Percentiles rank a stretch among this genome's conserved stretches.
Evolutionary conservation across 805 yeast genomes (phyloP).

Genomic region (Wickerhamiella cacticola): DNA sequence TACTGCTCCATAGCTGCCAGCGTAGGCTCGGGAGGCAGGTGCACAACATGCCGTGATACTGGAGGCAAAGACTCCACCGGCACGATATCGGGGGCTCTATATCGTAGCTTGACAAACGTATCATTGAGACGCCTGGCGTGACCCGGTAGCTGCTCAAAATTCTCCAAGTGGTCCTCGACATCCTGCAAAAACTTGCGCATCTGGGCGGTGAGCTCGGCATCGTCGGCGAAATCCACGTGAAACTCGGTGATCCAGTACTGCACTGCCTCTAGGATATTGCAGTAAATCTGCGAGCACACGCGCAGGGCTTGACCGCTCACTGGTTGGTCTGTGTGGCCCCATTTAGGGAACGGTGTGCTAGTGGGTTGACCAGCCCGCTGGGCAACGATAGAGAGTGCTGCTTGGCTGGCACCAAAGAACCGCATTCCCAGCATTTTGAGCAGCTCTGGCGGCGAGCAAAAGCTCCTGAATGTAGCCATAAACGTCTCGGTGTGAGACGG

Average conservation of each 20-base stretch:
- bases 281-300: conserved; percentile 62
- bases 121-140: conserved; percentile 14
- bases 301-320: conserved; percentile 9
- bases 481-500: conserved; percentile 54
- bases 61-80: conserved; percentile 10
- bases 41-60: conserved; percentile 13
- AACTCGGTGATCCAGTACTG: conserved; percentile 58
- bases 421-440: conserved; percentile 43
- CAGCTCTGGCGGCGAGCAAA: conserved; percentile 44
- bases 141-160: conserved; percentile 11
- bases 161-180: conserved; percentile 6
- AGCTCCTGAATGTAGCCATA: conserved; percentile 56
- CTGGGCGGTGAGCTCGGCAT: conserved; percentile 45
- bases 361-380: conserved; percentile 13
- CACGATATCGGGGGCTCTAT: conserved; percentile 12
- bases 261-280: conserved; percentile 69
- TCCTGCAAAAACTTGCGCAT: conserved; percentile 10
- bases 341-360: conserved; percentile 22
- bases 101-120: conserved; percentile 16
- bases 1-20: conserved; percentile 40
- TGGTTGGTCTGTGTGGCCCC: conserved; percentile 14
- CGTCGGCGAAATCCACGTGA: conserved; percentile 63
- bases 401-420: conserved; percentile 50
- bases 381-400: conserved; percentile 42
- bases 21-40: conserved; percentile 6